A percentile compares a stretch with the other conserved stretches of the same genome.
Evolutionary conservation across 139 green algal genomes (phyloP).

Genomic region (Chlorella sp.): DNA sequence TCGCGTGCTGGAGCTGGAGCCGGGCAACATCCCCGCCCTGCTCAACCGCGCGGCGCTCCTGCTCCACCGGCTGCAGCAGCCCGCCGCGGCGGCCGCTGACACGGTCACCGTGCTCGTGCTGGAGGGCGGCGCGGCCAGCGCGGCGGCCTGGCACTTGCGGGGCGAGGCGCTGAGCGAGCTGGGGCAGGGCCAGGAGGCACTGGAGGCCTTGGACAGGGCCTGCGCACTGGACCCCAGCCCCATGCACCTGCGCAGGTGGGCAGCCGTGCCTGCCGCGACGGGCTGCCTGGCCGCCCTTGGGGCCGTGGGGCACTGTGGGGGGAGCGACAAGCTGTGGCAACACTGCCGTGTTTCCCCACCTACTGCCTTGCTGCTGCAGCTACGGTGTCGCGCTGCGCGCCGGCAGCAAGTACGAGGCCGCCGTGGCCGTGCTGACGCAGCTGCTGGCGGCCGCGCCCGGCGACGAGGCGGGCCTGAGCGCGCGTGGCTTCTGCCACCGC

Average conservation of each 20-base stretch:
- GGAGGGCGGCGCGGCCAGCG: slow-evolving; percentile 56
- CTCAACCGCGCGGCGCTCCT: slow-evolving; percentile 62
- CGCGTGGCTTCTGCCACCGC: slow-evolving; percentile 46
- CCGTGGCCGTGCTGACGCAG: slow-evolving; percentile 47
- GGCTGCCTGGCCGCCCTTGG: too few relatives aligned
- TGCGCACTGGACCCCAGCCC: slow-evolving; percentile 47
- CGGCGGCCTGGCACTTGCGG: slow-evolving; percentile 49
- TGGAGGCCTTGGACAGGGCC: slow-evolving; percentile 53
- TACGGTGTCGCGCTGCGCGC: slow-evolving; percentile 46
- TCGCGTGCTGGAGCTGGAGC: slow-evolving; percentile 68
- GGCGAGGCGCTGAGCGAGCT: slow-evolving; percentile 56
- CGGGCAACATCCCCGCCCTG: slow-evolving; percentile 70
- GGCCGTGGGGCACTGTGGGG: too few relatives aligned
- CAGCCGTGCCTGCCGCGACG: too few relatives aligned
- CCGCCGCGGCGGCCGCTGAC: slow-evolving; percentile 61
- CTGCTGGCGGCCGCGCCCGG: slow-evolving; percentile 40
- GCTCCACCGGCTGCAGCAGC: slow-evolving; percentile 47
- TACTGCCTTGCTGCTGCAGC: slow-evolving; percentile 53
- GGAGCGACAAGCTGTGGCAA: too few relatives aligned
- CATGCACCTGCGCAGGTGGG: too few relatives aligned
- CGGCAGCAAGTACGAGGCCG: slow-evolving; percentile 40
- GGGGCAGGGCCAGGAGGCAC: slow-evolving; percentile 32
- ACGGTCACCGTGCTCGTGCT: slow-evolving; percentile 68
- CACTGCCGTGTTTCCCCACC: too few relatives aligned
- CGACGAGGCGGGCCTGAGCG: slow-evolving; percentile 53